phyloP scores from a whole-genome alignment of 2,329 filamentous ascomycete species.

The Penicillium nordicum region DNA sequence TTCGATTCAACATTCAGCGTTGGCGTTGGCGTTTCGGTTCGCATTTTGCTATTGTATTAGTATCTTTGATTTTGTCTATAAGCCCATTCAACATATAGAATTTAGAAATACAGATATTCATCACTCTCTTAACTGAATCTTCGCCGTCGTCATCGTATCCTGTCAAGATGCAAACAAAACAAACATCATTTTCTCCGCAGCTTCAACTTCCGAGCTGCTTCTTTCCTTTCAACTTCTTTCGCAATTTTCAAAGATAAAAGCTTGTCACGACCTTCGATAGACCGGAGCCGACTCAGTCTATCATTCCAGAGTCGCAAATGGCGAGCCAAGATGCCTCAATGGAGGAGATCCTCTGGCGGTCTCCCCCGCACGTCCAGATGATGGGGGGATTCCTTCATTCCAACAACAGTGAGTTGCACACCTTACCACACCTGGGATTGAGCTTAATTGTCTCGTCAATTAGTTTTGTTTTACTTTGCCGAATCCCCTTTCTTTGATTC shows the following conservation, averaged over 20 bases:
- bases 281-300: background rate
- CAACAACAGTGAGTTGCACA: slow-evolving; percentile 39
- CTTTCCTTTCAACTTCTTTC: background rate
- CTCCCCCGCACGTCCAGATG: slow-evolving; percentile 45
- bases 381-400: slow-evolving; percentile 47
- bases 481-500: slow-evolving; percentile 62
- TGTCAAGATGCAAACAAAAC: slow-evolving; percentile 26
- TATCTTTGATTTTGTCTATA: background rate
- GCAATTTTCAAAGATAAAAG: background rate
- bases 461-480: slow-evolving; percentile 61
- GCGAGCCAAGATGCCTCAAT: slow-evolving; percentile 37
- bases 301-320: slow-evolving; percentile 23
- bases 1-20: slow-evolving; percentile 34
- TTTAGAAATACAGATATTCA: background rate
- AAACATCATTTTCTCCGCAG: slow-evolving; percentile 23
- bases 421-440: background rate
- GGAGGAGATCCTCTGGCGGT: slow-evolving; percentile 47
- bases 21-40: slow-evolving; percentile 19
- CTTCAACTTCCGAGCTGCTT: slow-evolving; percentile 1
- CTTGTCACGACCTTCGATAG: background rate
- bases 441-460: background rate
- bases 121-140: background rate
- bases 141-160: background rate
- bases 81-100: background rate
- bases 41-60: background rate